Percentiles rank a stretch among this genome's conserved stretches.
phyloP scores from a whole-genome alignment of 2,329 filamentous ascomycete species.

The Pochonia chlamydosporia region DNA sequence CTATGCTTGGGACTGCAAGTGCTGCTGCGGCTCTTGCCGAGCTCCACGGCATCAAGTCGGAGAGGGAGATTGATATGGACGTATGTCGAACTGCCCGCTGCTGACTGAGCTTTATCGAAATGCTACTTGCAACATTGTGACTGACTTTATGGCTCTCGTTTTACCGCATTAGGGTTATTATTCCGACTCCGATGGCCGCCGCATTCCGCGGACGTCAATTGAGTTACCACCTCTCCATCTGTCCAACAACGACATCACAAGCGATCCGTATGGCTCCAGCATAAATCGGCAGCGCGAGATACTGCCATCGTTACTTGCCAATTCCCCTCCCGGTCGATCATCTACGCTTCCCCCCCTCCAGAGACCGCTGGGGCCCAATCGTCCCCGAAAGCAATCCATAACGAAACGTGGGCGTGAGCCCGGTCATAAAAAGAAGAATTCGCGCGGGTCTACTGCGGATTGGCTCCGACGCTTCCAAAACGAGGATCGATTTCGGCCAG shows the following conservation, averaged over 20 bases:
- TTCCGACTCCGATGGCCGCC: constrained; percentile 63
- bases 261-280: constrained; percentile 61
- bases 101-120: neutral
- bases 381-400: constrained; percentile 81
- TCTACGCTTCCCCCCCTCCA: constrained; percentile 83
- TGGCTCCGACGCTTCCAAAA: constrained; percentile 56
- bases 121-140: neutral
- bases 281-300: constrained; percentile 59
- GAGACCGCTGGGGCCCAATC: constrained; percentile 61
- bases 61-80: constrained; percentile 73
- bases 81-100: constrained; percentile 42
- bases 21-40: constrained; percentile 85
- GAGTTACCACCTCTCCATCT: constrained; percentile 67
- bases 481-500: constrained; percentile 58
- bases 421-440: constrained; percentile 77
- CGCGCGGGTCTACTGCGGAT: constrained; percentile 61
- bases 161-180: constrained; percentile 51
- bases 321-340: constrained; percentile 79
- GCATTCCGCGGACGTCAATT: constrained; percentile 60
- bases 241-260: constrained; percentile 56
- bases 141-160: constrained; percentile 7
- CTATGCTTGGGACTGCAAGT: constrained; percentile 54
- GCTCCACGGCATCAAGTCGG: constrained; percentile 69
- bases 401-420: constrained; percentile 69
- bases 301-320: constrained; percentile 73